A percentile compares a stretch with the other conserved stretches of the same genome.
Evolutionary conservation across 148 eudicot genomes (phyloP).

Genomic region (Tetragonia tetragonoides): DNA sequence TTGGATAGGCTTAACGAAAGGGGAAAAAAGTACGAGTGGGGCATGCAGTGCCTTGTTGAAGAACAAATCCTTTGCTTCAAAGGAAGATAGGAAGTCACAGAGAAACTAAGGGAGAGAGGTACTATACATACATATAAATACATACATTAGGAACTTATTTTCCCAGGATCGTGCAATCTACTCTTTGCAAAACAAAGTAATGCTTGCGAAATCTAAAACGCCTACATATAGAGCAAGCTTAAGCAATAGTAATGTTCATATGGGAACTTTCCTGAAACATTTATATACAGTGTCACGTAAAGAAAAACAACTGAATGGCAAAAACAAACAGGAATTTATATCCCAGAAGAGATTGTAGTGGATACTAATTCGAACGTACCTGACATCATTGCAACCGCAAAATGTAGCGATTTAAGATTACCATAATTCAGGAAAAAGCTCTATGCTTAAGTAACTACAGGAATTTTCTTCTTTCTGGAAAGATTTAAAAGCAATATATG

Average conservation of each 20-base stretch:
- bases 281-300: background rate
- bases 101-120: background rate
- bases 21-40: slow-evolving; percentile 17
- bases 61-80: slow-evolving; percentile 7
- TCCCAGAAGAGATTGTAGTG: background rate
- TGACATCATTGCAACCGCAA: background rate
- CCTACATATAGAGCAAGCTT: background rate
- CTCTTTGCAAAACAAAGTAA: slow-evolving; percentile 19
- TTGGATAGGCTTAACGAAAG: slow-evolving; percentile 13
- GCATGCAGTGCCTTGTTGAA: background rate
- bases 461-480: background rate
- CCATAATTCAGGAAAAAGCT: background rate
- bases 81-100: background rate
- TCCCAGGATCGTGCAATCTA: background rate
- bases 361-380: background rate
- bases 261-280: background rate
- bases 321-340: background rate
- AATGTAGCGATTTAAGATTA: background rate
- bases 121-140: too few relatives aligned
- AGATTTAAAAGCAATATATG: background rate
- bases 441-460: background rate
- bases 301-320: too few relatives aligned
- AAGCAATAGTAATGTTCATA: background rate
- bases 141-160: too few relatives aligned
- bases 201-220: background rate